Percentiles rank a stretch among this genome's conserved stretches.
Evolutionary conservation across 2,329 filamentous ascomycete genomes (phyloP).

Genomic region (Elsinoe perseae): DNA sequence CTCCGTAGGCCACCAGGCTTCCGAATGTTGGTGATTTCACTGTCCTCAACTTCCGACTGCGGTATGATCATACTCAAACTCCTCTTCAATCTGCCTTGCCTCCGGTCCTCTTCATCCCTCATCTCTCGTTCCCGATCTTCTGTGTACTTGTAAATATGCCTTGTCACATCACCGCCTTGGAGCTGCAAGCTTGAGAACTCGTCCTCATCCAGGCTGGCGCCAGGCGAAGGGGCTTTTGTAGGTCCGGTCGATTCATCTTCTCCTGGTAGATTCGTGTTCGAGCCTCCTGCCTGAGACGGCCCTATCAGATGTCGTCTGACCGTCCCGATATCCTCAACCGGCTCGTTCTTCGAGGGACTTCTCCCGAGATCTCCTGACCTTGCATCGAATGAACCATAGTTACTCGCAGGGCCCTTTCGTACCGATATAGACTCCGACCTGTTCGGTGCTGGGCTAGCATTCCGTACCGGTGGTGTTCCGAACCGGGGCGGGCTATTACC

Average conservation of each 20-base stretch:
- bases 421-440: constrained; percentile 36
- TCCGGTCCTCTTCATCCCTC: constrained; percentile 57
- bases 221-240: constrained; percentile 25
- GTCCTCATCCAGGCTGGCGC: constrained; percentile 29
- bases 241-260: constrained; percentile 21
- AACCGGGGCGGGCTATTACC: constrained; percentile 63
- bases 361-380: constrained; percentile 45
- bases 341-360: constrained; percentile 58
- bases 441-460: constrained; percentile 52
- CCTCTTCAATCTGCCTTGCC: constrained; percentile 55
- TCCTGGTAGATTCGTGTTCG: constrained; percentile 27
- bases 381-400: constrained; percentile 79
- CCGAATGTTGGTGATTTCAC: constrained; percentile 85
- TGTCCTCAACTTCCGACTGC: constrained; percentile 67
- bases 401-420: constrained; percentile 53
- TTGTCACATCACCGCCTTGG: constrained; percentile 89
- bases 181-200: constrained; percentile 86
- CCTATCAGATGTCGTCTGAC: constrained; percentile 81
- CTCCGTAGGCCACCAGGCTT: constrained; percentile 88
- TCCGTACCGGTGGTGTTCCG: constrained; percentile 44
- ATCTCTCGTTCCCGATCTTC: constrained; percentile 80
- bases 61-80: constrained; percentile 82
- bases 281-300: constrained; percentile 41
- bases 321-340: constrained; percentile 65
- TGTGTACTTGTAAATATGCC: constrained; percentile 94